These are phyloP conservation scores for Coccomyxa subellipsoidea DNA, from an alignment of 163 green algal species.

Conservation along the genomic window DNA sequence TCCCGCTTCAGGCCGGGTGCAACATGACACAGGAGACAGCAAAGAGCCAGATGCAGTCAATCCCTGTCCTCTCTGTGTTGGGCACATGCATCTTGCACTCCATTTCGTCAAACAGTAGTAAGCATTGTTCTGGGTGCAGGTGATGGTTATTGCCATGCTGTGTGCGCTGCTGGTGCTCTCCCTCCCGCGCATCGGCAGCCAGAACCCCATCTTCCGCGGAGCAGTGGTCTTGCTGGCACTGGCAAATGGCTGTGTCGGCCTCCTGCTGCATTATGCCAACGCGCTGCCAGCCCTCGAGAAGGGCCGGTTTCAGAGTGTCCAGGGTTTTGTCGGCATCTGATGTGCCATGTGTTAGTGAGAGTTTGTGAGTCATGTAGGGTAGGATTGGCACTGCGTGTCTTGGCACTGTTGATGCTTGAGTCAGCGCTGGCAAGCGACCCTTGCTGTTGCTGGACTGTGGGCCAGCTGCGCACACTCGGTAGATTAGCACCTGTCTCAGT, in stretches of 20 bases:
- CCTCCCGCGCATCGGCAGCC: neutral
- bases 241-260: neutral
- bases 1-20: neutral
- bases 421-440: neutral
- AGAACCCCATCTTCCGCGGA: neutral
- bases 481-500: too few species aligned
- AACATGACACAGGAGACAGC: neutral
- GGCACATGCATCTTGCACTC: neutral
- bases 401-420: neutral
- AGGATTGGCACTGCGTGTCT: neutral
- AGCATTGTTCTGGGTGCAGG: neutral
- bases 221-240: neutral
- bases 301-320: neutral
- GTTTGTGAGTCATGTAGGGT: neutral
- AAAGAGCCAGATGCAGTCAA: too few species aligned
- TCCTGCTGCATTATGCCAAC: conserved; percentile 2
- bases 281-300: neutral
- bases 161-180: neutral
- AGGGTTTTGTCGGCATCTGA: neutral
- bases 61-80: neutral
- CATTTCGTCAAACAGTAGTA: too few species aligned
- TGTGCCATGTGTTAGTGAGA: neutral
- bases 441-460: neutral
- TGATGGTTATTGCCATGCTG: neutral
- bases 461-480: neutral